Percentiles rank a stretch among this genome's conserved stretches.
Evolutionary conservation across 176 grass and related monocot species (phyloP).

Genomic region (Carex cristatella): DNA sequence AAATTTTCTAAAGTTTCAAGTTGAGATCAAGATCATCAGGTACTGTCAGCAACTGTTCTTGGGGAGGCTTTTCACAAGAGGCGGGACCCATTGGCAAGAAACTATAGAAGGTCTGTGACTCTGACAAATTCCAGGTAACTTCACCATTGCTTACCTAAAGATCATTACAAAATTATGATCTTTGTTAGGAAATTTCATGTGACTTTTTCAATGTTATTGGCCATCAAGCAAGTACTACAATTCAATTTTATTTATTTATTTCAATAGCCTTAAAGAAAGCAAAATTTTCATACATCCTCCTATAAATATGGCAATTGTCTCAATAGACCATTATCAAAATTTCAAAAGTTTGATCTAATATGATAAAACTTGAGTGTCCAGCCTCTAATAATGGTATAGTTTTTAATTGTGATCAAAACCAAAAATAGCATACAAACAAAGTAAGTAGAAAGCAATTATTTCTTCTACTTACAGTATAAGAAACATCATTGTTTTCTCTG

Average conservation of each 20-base stretch:
- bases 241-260: too few relatives aligned
- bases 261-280: not conserved
- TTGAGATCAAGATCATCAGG: constrained; percentile 53
- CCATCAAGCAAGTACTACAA: not conserved
- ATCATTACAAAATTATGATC: not conserved
- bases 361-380: not conserved
- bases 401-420: not conserved
- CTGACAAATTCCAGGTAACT: constrained; percentile 1
- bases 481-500: constrained; percentile 31
- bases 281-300: not conserved
- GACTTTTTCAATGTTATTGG: not conserved
- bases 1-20: constrained; percentile 52
- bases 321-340: not conserved
- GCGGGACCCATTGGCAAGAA: constrained; percentile 46
- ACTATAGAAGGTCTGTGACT: constrained; percentile 40
- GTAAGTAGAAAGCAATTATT: not conserved
- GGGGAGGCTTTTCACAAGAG: constrained; percentile 27
- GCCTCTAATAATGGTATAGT: not conserved
- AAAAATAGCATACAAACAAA: constrained; percentile 21
- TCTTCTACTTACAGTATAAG: constrained; percentile 37
- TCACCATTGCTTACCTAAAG: constrained; percentile 19
- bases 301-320: not conserved
- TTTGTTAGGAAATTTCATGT: not conserved
- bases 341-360: not conserved
- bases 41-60: constrained; percentile 22